Evolutionary conservation across 2,329 filamentous ascomycete species (phyloP), one percentile per base, ranked within the genome.

Genomic region (Fusarium euwallaceae): DNA sequence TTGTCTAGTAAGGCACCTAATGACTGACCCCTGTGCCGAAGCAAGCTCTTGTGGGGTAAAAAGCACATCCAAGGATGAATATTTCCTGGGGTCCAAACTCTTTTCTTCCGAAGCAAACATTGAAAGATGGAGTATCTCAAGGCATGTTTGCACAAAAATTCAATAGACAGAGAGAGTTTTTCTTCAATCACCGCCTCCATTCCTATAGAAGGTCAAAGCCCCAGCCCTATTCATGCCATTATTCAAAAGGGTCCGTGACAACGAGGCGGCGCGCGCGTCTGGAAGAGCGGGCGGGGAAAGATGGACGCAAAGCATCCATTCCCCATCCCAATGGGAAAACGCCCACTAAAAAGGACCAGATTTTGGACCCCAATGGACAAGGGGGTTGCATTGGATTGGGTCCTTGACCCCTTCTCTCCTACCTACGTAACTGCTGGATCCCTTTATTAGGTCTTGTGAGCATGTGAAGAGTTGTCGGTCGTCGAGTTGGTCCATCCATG

Each of bases 381-480:
- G 71, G 67, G 62, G 67, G 61, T 66, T 43, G 53, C 48, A 53
- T n/a, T 74, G 55, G 32, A 53, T 22, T 74, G 53, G 29, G 32
- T 56, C 32, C 27, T n/a, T n/a, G 32, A 24, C 22, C 43, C 43
- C 43, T 48, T 48, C 43, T 37, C 55, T 64, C 72, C 72, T 62
- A 74, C 72, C 72, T 62, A 74, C 72, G 72, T 75, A 74, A 73
- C 69, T 70, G 56, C 60, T 66, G 72, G 69, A 45, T 14, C 64
- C 58, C 69, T 72, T 66, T 60, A 39, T 66, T 60, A 39, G 64
- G 72, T 74, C 72, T 75, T 75, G 73, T 75, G 73, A 75, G 73
- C 73, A 75, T 76, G 73, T 76, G 73, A 76, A 76, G 68, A 69
- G 55, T 14, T 34, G 20, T 34, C 66, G 17, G 17, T 29, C 32